Base-by-base conservation (phyloP, 305 asterid species). In the Fraxinus latifolia region DNA sequence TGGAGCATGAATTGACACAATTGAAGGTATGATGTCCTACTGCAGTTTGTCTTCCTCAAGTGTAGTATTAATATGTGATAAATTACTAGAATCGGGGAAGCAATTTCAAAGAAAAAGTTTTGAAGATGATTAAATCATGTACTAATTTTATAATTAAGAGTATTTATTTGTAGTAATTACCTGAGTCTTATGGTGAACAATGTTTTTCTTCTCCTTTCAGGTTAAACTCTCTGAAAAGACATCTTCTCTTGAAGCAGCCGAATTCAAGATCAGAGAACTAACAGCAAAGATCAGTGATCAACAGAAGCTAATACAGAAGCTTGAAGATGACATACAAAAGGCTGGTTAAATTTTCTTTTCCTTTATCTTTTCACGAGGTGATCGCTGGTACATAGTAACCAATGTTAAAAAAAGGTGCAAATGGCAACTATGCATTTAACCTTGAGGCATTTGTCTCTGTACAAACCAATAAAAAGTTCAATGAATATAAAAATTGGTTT, bases 1-100 rank as follows among this genome's bases (percentile, higher is more conserved):
- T 96, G 97, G 99, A 96, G 90, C 98, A 96, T 85, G 97, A 96
- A 88, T 86, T 94, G 84, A 96, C 99, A 53, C 98, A 96, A 77
- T 84, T 83, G 86, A 96, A 96, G 98, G 99, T 94, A 84, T 77
- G 73, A 55, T 80, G 36, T 76, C 75, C 50, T 82, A 75, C 82
- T 44, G 79, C 81, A 17, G 76, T 32, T 77, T 78, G 55, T 73
- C 81, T 37, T 17, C 71, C 23, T 12, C 72, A 80, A 42, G 55
- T 55, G 25, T 65, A 25, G 34, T 68, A 77, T 76, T 32, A 19
- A 17, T 75, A 55, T 68, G 55, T 68, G 42, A 34, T 79, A 36
- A 36, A 78, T 79, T 36, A 78, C 32, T 39, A 32, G 79, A 82
- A 62, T 39, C 37, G 17, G 15, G 25, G 42, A 78, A 77, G 73